Evolutionary conservation across 2,329 filamentous ascomycete genomes (phyloP).

Genomic region (Lasiodiplodia sp.): DNA sequence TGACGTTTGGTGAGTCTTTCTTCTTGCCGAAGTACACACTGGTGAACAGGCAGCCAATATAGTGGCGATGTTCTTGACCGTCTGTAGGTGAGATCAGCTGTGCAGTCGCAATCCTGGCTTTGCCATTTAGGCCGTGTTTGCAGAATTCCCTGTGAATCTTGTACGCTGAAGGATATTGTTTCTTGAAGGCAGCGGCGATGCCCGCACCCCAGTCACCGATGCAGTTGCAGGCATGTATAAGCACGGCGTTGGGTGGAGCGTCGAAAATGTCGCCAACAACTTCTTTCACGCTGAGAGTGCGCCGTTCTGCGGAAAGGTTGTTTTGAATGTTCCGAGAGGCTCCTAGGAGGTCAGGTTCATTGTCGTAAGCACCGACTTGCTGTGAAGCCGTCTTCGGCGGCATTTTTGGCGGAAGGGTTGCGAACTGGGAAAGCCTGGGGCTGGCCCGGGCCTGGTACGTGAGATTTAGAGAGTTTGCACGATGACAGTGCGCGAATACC

Average conservation of each 20-base stretch:
- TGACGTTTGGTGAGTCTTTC: conserved; percentile 52
- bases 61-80: conserved; percentile 52
- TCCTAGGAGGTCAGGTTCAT: conserved; percentile 6
- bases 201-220: conserved; percentile 65
- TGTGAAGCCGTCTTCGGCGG: conserved; percentile 22
- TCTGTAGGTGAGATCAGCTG: conserved; percentile 62
- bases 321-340: background rate
- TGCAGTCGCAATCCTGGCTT: conserved; percentile 53
- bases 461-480: background rate
- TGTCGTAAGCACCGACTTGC: conserved; percentile 20
- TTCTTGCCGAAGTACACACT: conserved; percentile 57
- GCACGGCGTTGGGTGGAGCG: conserved; percentile 57
- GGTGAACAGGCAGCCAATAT: conserved; percentile 67
- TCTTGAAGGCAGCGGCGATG: conserved; percentile 62
- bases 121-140: conserved; percentile 36
- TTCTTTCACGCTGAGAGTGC: conserved; percentile 32
- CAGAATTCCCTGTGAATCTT: conserved; percentile 58
- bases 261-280: conserved; percentile 59
- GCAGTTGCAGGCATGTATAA: conserved; percentile 69
- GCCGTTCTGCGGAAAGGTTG: background rate
- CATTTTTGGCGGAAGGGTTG: background rate
- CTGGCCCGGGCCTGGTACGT: background rate
- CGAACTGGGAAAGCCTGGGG: background rate
- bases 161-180: conserved; percentile 60
- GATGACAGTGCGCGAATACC: background rate